phyloP scores from a whole-genome alignment of 495 filamentous ascomycete species.

The Hapsidospora chrysogenum region DNA sequence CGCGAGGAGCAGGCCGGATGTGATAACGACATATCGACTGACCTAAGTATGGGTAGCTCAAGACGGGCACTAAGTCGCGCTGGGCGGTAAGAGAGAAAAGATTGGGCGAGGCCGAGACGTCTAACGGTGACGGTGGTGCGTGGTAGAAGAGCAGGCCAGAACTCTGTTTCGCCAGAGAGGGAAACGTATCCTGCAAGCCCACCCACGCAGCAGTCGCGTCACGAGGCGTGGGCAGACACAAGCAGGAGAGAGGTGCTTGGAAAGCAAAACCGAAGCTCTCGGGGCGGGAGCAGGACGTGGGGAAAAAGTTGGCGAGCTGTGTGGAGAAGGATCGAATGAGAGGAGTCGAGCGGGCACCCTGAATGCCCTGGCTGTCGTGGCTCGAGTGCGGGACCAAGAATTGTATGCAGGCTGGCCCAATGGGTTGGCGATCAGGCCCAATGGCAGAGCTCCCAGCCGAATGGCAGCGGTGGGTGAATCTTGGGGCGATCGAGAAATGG shows the following conservation, averaged over 20 bases:
- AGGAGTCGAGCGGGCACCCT: constrained; percentile 6
- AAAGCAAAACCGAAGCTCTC: constrained; percentile 12
- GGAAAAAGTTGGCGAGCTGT: constrained; percentile 6
- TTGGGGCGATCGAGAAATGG: no score
- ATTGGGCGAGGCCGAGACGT: constrained; percentile 5
- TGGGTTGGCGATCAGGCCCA: constrained; percentile 1
- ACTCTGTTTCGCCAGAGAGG: constrained; percentile 1
- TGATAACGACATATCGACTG: constrained; percentile 5
- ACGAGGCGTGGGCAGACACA: constrained; percentile 1
- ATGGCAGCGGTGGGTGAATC: no score
- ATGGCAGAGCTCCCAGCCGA: no score
- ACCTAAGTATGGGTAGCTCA: constrained; percentile 1
- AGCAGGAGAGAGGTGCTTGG: constrained; percentile 1
- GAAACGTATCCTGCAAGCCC: constrained; percentile 3
- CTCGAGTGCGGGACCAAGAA: constrained; percentile 32
- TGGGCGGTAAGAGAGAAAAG: constrained; percentile 4
- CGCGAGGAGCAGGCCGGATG: constrained; percentile 11
- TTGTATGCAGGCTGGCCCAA: constrained; percentile 4
- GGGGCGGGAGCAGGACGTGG: constrained; percentile 7
- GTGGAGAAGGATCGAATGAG: constrained; percentile 1
- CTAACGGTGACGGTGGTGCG: constrained; percentile 3
- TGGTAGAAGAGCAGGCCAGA: constrained; percentile 4
- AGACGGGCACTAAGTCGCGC: constrained; percentile 1
- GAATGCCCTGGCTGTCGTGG: constrained; percentile 33
- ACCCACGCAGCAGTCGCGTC: background rate